Evolutionary conservation across 1,284 basidiomycete genomes (phyloP).

Genomic region (Irpex sp.): DNA sequence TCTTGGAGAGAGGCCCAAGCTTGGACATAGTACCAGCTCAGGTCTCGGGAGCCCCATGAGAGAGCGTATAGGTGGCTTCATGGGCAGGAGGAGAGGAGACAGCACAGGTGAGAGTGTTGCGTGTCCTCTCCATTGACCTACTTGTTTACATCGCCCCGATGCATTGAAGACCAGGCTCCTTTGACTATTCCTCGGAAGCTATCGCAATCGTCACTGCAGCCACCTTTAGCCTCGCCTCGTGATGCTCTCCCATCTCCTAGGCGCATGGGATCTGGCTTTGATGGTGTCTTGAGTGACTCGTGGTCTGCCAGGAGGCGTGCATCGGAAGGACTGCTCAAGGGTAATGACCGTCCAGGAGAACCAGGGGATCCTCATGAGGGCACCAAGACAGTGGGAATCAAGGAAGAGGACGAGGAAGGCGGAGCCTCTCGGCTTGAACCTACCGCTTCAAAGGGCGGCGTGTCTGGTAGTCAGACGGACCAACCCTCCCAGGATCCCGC

Average conservation of each 20-base stretch:
- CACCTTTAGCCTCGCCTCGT: constrained; percentile 50
- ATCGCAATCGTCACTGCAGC: constrained; percentile 62
- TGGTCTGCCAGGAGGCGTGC: constrained; percentile 57
- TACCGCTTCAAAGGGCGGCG: neutral
- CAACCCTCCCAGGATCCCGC: constrained; percentile 8
- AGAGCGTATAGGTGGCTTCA: constrained; percentile 60
- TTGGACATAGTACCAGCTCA: constrained; percentile 40
- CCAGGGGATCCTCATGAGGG: constrained; percentile 40
- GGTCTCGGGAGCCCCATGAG: constrained; percentile 56
- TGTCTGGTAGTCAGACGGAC: constrained; percentile 13
- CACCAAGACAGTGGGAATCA: constrained; percentile 42
- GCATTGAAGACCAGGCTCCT: constrained; percentile 43
- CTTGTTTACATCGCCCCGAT: neutral
- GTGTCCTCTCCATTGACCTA: constrained; percentile 3
- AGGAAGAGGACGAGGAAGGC: constrained; percentile 55
- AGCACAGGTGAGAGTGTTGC: constrained; percentile 48
- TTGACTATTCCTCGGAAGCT: constrained; percentile 56
- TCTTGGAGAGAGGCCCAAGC: constrained; percentile 54
- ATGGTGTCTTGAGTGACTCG: constrained; percentile 70
- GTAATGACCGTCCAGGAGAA: constrained; percentile 32
- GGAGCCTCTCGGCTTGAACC: neutral
- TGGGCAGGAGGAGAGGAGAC: constrained; percentile 61
- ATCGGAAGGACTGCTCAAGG: constrained; percentile 47
- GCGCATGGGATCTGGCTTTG: constrained; percentile 59
- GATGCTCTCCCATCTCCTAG: constrained; percentile 65